phyloP scores from a whole-genome alignment of 306 rosid genomes.

The Luffa acutangula region DNA sequence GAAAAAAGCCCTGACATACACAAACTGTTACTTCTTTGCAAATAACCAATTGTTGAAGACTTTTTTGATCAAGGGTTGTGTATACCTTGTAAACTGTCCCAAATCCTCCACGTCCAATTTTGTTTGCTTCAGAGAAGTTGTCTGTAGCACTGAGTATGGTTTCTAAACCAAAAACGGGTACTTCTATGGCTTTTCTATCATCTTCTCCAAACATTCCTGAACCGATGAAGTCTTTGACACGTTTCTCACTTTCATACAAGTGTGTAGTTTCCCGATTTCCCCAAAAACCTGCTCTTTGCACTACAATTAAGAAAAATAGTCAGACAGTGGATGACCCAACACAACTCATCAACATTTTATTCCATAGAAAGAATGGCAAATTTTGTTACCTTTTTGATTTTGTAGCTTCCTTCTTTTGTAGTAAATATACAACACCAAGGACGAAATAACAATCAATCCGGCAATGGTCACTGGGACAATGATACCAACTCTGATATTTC shows the following conservation, averaged over 20 bases:
- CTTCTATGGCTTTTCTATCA: conserved; percentile 19
- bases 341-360: neutral
- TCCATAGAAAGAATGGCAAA: neutral
- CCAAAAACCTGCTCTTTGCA: neutral
- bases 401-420: neutral
- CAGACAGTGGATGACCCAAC: neutral
- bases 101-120: conserved; percentile 47
- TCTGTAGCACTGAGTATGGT: conserved; percentile 30
- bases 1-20: conserved; percentile 24
- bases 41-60: neutral
- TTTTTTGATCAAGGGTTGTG: neutral
- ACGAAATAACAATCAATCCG: neutral
- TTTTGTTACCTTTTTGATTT: neutral
- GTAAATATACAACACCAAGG: neutral
- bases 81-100: conserved; percentile 50
- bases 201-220: conserved; percentile 21
- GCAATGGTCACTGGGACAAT: neutral
- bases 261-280: neutral
- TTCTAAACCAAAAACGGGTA: conserved; percentile 24
- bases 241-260: conserved; percentile 14
- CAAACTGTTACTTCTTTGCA: neutral
- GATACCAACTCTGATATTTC: neutral
- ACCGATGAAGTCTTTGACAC: conserved; percentile 17
- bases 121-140: conserved; percentile 37
- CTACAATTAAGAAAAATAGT: neutral